Percentiles rank a stretch among this genome's conserved stretches.
These are phyloP conservation scores for Lactifluus piperatus DNA, from an alignment of 768 basidiomycete species.

Conservation along the genomic window DNA sequence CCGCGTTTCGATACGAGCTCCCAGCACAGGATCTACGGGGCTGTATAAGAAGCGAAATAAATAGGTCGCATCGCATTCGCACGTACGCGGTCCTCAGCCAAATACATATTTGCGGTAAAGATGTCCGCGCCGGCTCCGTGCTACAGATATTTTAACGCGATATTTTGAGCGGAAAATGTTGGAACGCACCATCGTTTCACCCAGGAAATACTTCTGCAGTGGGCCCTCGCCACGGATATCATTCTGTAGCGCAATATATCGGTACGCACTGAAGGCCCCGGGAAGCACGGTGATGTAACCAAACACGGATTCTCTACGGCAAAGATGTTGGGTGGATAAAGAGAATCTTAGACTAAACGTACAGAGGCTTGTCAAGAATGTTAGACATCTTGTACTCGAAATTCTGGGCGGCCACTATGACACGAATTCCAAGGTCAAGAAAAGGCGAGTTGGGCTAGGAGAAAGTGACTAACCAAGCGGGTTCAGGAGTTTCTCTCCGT, in stretches of 20 bases:
- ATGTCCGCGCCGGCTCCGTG: conserved; percentile 83
- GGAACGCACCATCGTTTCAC: conserved; percentile 73
- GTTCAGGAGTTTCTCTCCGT: conserved; percentile 68
- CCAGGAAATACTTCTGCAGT: conserved; percentile 92
- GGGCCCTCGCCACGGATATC: conserved; percentile 78
- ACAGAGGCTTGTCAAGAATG: conserved; percentile 85
- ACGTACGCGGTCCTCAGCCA: conserved; percentile 77
- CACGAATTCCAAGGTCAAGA: neutral
- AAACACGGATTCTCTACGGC: conserved; percentile 62
- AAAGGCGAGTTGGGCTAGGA: neutral
- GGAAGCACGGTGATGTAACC: conserved; percentile 94
- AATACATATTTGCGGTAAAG: conserved; percentile 94
- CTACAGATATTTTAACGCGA: conserved; percentile 25
- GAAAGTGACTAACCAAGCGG: conserved; percentile 38
- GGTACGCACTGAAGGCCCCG: conserved; percentile 87
- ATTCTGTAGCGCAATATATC: conserved; percentile 88
- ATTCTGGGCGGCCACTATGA: conserved; percentile 75
- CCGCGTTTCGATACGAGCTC: conserved; percentile 94
- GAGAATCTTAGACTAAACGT: conserved; percentile 14
- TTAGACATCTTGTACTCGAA: conserved; percentile 95
- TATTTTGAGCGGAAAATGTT: neutral
- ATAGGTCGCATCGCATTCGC: neutral
- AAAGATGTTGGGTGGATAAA: neutral
- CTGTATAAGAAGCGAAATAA: neutral
- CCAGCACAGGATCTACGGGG: conserved; percentile 76